These are phyloP conservation scores for Hibiscus tridactylites DNA, from an alignment of 345 rosid genomes.

Conservation along the genomic window DNA sequence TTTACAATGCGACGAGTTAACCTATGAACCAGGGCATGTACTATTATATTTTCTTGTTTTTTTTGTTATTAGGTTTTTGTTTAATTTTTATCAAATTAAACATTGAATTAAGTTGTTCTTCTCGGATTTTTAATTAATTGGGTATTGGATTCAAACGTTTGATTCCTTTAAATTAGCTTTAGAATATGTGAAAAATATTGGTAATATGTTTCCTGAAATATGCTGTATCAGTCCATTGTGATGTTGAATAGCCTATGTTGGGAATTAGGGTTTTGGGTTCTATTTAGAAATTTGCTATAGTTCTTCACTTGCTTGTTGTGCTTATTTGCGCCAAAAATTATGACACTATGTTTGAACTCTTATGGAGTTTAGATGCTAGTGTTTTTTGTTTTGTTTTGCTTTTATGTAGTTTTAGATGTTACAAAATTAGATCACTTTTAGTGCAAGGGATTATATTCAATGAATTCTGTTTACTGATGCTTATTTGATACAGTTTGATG, in stretches of 20 bases:
- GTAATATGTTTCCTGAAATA: background rate
- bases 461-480: background rate
- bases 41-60: background rate
- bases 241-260: background rate
- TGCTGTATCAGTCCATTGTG: background rate
- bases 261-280: conserved; percentile 6
- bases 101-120: background rate
- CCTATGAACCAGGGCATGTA: conserved; percentile 41
- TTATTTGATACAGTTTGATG: conserved; percentile 15
- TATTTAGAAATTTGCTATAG: background rate
- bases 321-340: background rate
- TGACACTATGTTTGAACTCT: background rate
- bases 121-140: background rate
- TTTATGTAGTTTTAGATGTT: too few relatives aligned
- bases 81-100: background rate
- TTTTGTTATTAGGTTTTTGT: conserved; percentile 27
- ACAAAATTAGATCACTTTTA: too few relatives aligned
- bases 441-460: background rate
- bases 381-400: too few relatives aligned
- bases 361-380: background rate
- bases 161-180: background rate
- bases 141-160: background rate
- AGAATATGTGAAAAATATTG: background rate
- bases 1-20: conserved; percentile 30
- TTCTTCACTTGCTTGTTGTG: background rate